Base-by-base conservation (phyloP, 1,139 yeast species). In the Hansenula sp. region DNA sequence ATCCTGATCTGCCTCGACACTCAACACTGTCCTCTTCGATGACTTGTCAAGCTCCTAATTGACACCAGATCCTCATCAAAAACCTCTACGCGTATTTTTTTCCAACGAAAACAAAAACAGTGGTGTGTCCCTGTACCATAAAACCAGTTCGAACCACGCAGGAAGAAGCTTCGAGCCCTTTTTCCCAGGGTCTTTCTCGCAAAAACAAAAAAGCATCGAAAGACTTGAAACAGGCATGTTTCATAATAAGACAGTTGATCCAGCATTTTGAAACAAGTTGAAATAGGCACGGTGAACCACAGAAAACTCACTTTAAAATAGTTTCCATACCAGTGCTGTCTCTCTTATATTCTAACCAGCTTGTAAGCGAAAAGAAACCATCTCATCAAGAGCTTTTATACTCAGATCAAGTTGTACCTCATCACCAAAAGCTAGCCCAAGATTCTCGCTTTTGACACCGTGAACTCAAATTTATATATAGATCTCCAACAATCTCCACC, bases 171-270 rank as follows among this genome's bases (percentile, higher is more conserved):
- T 12, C n/a, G 6, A 8, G 3, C 5, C n/a, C 16, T 17, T 32
- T 16, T 32, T 17, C 16, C 3, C 9, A 17, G 6, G 13, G 12
- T 17, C 12, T 32, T 12, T 8, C 8, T 8, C 15, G 9, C 6
- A 17, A 5, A 31, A 16, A 7, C 11, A 32, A 16, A 17, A 32
- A 16, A 32, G 24, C 35, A 7, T 15, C 19, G 19, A 31, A 31
- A 31, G 35, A 33, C 27, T 19, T 33, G 35, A 33, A 33, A 33
- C 35, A 33, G 25, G 27, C 27, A 9, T 33, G 35, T 33, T 33
- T 33, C 35, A 33, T 19, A 9, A 33, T 13, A 18, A 33, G 18
- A 33, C 35, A 5, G 19, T 9, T 5, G 10, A 32, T 17, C 24
- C 16, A 15, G 24, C 9, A 17, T 32, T n/a, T 18, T 16, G 24